These are phyloP conservation scores for Vigna hirtella DNA, from an alignment of 306 rosid species.

Conservation along the genomic window DNA sequence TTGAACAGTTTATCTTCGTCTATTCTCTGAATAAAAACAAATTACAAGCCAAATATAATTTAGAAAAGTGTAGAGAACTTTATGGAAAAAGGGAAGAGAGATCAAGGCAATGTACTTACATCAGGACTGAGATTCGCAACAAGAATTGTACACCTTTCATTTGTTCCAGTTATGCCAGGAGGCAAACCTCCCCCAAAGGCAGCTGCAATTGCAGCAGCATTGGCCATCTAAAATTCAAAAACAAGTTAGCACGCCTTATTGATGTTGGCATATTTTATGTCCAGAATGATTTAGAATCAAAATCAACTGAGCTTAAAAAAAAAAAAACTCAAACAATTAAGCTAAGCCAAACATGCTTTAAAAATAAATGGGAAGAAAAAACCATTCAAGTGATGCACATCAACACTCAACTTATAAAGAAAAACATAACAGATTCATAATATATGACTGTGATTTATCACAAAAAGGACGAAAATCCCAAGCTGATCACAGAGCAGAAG, in stretches of 20 bases:
- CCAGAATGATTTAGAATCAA: background rate
- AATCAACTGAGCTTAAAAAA: background rate
- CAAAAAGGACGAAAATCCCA: conserved; percentile 25
- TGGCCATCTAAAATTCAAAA: conserved; percentile 71
- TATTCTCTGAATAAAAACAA: conserved; percentile 71
- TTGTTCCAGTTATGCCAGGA: conserved; percentile 95
- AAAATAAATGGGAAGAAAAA: conserved; percentile 2
- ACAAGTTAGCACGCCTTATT: conserved; percentile 1
- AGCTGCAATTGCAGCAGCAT: conserved; percentile 89
- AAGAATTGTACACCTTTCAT: conserved; percentile 94
- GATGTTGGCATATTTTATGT: background rate
- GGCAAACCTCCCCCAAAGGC: conserved; percentile 98
- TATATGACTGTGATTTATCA: conserved; percentile 22
- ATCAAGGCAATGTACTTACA: conserved; percentile 58
- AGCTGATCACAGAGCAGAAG: background rate
- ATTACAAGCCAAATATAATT: conserved; percentile 19
- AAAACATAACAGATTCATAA: background rate
- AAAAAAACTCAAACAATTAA: background rate
- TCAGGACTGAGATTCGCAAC: conserved; percentile 92
- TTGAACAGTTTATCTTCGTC: conserved; percentile 98
- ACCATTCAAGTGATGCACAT: background rate
- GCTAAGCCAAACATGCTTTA: conserved; percentile 1
- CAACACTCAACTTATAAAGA: background rate
- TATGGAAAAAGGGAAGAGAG: conserved; percentile 1
- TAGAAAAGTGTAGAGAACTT: background rate